Evolutionary conservation across 1,284 basidiomycete species (phyloP), one percentile per base, ranked within the genome.

Genomic region (Xerocomus nothofagi): DNA sequence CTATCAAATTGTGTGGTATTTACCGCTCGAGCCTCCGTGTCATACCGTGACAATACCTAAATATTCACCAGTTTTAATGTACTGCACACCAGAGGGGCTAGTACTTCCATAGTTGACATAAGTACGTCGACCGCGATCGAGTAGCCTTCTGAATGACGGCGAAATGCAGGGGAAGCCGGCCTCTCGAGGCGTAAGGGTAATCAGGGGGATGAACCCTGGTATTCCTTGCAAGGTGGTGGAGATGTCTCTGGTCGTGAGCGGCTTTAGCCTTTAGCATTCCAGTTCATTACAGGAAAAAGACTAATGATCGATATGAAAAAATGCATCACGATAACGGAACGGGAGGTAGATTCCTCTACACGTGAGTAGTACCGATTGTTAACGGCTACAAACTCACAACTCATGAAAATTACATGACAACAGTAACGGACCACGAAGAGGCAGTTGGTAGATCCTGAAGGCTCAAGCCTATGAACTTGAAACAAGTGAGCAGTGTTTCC

Each of bases 101-200:
- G 15, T 17, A 5, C 10, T 4, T 15, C 23, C 21, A 21, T 17
- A 24, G 15, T 42, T 31, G 43, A 45, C 12, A n/a, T 23, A 2
- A 38, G 56, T 57, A 39, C 8, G 58, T 50, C 17, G 1, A 1
- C 18, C n/a, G 15, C 8, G 15, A 30, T 39, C 20, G n/a, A 42
- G n/a, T n/a, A n/a, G 9, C 12, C 3, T 26, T 0, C 20, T 44
- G n/a, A n/a, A 39, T 9, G 29, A 44, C 21, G 30, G 24, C 4
- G 2, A 14, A 27, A 41, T 21, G 10, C 12, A 39, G 38, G 15
- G 8, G 21, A 12, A 21, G 41, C 26, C 2, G 14, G 14, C 31
- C 27, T 31, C 14, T 44, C 30, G 17, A 47, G 15, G 33, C 32
- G 20, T 9, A 11, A 3, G 9, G 9, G 18, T 4, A 4, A 4